phyloP scores from a whole-genome alignment of 306 rosid genomes.

The Glycine latifolia region DNA sequence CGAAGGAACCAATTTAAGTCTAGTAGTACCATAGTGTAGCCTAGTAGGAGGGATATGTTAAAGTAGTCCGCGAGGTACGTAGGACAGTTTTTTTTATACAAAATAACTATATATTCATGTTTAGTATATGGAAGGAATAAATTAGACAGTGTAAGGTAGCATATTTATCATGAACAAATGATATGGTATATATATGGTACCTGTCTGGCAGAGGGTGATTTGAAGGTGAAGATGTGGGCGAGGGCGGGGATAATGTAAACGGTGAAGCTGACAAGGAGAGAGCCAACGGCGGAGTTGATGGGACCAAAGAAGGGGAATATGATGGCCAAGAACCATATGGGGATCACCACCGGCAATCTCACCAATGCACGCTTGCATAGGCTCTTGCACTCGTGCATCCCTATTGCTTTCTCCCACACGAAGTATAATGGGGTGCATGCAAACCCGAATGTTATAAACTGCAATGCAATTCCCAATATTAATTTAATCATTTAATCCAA shows the following conservation, averaged over 20 bases:
- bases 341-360: slow-evolving; percentile 90
- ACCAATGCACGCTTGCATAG: slow-evolving; percentile 93
- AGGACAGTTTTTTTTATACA: too few relatives aligned
- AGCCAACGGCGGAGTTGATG: slow-evolving; percentile 96
- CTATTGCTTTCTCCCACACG: slow-evolving; percentile 94
- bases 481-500: not conserved
- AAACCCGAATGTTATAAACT: slow-evolving; percentile 96
- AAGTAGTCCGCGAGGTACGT: not conserved
- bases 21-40: too few relatives aligned
- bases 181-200: slow-evolving; percentile 44
- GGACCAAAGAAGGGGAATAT: slow-evolving; percentile 96
- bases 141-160: too few relatives aligned
- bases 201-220: slow-evolving; percentile 86
- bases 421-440: slow-evolving; percentile 97
- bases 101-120: too few relatives aligned
- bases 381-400: slow-evolving; percentile 94
- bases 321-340: slow-evolving; percentile 96
- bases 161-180: too few relatives aligned
- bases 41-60: not conserved
- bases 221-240: slow-evolving; percentile 87
- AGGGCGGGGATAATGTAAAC: slow-evolving; percentile 95
- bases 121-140: too few relatives aligned
- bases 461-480: slow-evolving; percentile 2
- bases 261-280: slow-evolving; percentile 96
- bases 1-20: not conserved